phyloP scores from a whole-genome alignment of 306 rosid genomes.

The Dryas octopetala region DNA sequence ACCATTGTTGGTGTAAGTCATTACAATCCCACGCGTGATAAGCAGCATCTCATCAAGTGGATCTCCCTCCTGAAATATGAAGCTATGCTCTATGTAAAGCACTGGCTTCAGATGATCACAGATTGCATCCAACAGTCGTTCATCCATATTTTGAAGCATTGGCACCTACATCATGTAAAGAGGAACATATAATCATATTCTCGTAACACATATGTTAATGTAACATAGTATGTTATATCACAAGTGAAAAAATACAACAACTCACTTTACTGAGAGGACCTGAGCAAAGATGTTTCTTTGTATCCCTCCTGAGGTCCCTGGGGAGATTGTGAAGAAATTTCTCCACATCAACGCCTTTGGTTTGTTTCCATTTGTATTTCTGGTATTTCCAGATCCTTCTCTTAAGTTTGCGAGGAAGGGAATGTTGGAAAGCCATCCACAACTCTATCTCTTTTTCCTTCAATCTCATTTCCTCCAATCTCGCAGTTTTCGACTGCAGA shows the following conservation, averaged over 20 bases:
- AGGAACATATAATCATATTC: too few species aligned
- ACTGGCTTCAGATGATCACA: constrained; percentile 51
- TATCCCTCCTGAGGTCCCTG: neutral
- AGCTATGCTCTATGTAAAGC: constrained; percentile 34
- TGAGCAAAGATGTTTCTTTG: constrained; percentile 5
- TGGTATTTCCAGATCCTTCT: neutral
- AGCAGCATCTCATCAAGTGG: constrained; percentile 53
- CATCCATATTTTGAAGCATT: constrained; percentile 44
- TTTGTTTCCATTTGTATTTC: neutral
- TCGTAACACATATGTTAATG: too few species aligned
- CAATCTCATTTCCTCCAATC: constrained; percentile 27
- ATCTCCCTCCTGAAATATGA: constrained; percentile 46
- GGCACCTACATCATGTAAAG: constrained; percentile 31
- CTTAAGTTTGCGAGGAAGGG: constrained; percentile 6
- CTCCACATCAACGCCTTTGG: constrained; percentile 14
- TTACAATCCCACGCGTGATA: constrained; percentile 45
- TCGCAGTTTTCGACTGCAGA: constrained; percentile 19
- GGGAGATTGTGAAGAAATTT: constrained; percentile 5
- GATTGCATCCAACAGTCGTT: constrained; percentile 43
- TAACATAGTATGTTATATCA: too few species aligned
- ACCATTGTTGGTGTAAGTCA: constrained; percentile 40
- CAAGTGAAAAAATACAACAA: neutral
- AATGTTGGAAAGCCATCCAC: constrained; percentile 25
- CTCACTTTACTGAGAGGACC: neutral
- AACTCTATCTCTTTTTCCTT: constrained; percentile 19